A percentile compares a stretch with the other conserved stretches of the same genome.
phyloP scores from a whole-genome alignment of 169 alveolate species.

The Plasmodium gonderi region DNA sequence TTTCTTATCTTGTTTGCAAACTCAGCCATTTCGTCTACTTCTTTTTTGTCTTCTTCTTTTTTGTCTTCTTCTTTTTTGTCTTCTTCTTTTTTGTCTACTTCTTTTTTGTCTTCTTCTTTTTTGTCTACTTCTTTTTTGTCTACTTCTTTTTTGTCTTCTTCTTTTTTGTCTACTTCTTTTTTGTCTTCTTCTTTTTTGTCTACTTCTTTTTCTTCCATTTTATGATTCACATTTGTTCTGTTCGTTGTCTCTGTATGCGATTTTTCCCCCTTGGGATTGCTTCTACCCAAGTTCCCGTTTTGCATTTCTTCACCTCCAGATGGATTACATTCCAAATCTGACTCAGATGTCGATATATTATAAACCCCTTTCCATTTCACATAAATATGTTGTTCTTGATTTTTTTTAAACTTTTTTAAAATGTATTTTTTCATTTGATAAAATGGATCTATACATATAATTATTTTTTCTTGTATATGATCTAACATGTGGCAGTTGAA shows the following conservation, averaged over 20 bases:
- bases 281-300: no score
- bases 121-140: no score
- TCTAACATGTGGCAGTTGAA: slow-evolving; percentile 29
- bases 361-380: not conserved
- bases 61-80: no score
- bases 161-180: no score
- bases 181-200: no score
- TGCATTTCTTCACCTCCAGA: not conserved
- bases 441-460: slow-evolving; percentile 50
- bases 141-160: no score
- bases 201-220: no score
- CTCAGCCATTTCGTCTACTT: not conserved
- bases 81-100: no score
- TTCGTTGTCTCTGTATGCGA: no score
- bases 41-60: not conserved
- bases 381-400: slow-evolving; percentile 18
- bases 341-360: not conserved
- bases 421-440: slow-evolving; percentile 39
- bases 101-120: no score
- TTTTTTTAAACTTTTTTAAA: slow-evolving; percentile 4
- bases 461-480: slow-evolving; percentile 5
- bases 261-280: no score
- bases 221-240: no score
- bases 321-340: not conserved
- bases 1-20: not conserved